Conservation (phyloP, 192 early-diverging fungal genomes). For the Umbelopsis sp. region DNA sequence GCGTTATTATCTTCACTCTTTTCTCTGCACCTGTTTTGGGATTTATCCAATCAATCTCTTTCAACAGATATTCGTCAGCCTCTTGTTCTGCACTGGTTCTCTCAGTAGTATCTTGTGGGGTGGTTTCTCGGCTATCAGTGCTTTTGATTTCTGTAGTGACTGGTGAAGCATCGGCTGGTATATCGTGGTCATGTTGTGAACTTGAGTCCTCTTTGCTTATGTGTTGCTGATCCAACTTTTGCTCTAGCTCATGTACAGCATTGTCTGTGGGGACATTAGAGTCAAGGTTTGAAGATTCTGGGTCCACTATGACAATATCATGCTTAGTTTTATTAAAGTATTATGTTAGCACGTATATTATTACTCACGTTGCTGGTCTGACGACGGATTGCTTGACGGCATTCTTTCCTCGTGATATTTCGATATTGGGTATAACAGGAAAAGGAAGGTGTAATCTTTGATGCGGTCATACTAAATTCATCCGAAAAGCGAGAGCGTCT, state of each 20-base stretch:
- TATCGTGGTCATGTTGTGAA: too few species aligned
- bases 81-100: not conserved
- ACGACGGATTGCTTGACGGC: not conserved
- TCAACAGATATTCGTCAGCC: constrained; percentile 65
- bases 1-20: constrained; percentile 78
- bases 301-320: too few species aligned
- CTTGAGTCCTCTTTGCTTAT: too few species aligned
- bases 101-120: too few species aligned
- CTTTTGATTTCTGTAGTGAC: too few species aligned
- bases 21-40: constrained; percentile 44
- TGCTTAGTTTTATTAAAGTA: too few species aligned
- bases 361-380: constrained; percentile 1
- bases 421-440: not conserved
- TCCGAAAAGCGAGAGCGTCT: not conserved
- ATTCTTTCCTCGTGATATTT: not conserved
- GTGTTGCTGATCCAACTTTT: too few species aligned
- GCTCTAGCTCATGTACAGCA: too few species aligned
- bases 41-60: constrained; percentile 71
- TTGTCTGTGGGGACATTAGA: too few species aligned
- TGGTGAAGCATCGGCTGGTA: too few species aligned
- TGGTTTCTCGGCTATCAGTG: too few species aligned
- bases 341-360: not conserved
- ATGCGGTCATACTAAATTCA: constrained; percentile 7
- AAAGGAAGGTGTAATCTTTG: not conserved
- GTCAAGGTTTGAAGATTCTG: too few species aligned